Evolutionary conservation across 352 stramenopile species (phyloP), one percentile per base, ranked within the genome.

Genomic region (Elongisporangium anandrum): DNA sequence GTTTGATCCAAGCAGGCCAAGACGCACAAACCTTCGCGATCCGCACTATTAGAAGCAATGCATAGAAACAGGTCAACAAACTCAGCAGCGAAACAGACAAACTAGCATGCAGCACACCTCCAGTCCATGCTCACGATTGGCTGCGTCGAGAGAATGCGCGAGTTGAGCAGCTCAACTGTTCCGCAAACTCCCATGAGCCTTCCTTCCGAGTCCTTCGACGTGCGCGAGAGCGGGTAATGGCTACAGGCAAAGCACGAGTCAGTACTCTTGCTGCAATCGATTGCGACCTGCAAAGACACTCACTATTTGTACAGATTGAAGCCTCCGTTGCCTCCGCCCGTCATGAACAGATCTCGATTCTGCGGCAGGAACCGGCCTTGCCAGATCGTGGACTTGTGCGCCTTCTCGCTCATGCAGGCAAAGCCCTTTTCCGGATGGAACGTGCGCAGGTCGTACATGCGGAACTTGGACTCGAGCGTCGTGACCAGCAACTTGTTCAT

Each of bases 261-360:
- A 50, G 26, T 41, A 16, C 19, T 61, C 49, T 15, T 19, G 2
- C 21, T 21, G 52, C 2, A 4, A 54, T 72, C 57, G 72, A 59
- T 54, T n/a, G n/a, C n/a, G n/a, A n/a, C n/a, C n/a, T n/a, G n/a
- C n/a, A n/a, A 70, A 38, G 51, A 13, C 55, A 97, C 95, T 61
- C 81, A 90, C 78, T 99, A 99, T 75, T 98, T 98, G 87, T 99
- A 98, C 51, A 98, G 57, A 63, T 98, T 99, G 69, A 98, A 96
- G 22, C 96, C 95, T 10, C 96, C 96, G 66, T 99, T 98, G 48
- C 96, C 96, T 49, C 96, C 96, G 21, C 89, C 89, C 5, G 95
- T 98, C 85, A 98, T 97, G 66, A 98, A 98, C 29, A 99, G 51
- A 64, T 99, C 96, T 9, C 96, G 78, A 66, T 99, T 98, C 72